Base-by-base conservation (phyloP, 1,139 yeast species). In the Sugiyamaella xylanicola region DNA sequence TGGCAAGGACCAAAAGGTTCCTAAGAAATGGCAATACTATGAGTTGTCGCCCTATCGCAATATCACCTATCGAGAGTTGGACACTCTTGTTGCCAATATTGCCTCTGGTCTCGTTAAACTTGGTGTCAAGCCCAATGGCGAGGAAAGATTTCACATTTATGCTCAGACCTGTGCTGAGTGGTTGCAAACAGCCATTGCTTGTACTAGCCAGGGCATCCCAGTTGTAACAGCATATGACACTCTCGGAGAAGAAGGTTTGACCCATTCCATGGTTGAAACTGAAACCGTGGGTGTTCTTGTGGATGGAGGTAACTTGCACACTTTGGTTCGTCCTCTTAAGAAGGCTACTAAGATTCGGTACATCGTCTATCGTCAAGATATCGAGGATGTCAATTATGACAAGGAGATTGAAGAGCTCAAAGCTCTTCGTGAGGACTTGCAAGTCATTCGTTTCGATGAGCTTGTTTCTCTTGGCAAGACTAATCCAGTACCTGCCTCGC, bases 181-280 rank as follows among this genome's bases (percentile, higher is more conserved):
- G 99, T 81, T 93, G 87, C 89, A 89, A 74, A 81, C 90, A 42
- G 93, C 86, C 62, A 73, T 91, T 62, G 96, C 92, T 15, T 79
- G 88, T 53, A 81, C 83, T 65, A 76, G 90, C 57, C 96, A 91
- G 72, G 75, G 82, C 53, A 84, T 95, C 59, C 89, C 98, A 21
- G 81, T 88, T 59, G 99, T 91, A 46, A 95, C 99, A 27, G 98
- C 99, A 40, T 93, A 93, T 73, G 99, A 93, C 72, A 92, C 99
- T 40, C 79, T 93, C 62, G 99, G 99, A 58, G 96, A 91, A 72
- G 81, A 82, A 43, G 99, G 99, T 37, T 80, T 93, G 68, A 87
- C 86, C 58, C 96, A 88, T 72, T 90, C 97, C 4, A 78, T 93
- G 68, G 78, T 80, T 45, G 89, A 92, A 74, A 89, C 98, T 4